Conservation (phyloP, 305 asterid genomes). For the Nicotiana rustica region DNA sequence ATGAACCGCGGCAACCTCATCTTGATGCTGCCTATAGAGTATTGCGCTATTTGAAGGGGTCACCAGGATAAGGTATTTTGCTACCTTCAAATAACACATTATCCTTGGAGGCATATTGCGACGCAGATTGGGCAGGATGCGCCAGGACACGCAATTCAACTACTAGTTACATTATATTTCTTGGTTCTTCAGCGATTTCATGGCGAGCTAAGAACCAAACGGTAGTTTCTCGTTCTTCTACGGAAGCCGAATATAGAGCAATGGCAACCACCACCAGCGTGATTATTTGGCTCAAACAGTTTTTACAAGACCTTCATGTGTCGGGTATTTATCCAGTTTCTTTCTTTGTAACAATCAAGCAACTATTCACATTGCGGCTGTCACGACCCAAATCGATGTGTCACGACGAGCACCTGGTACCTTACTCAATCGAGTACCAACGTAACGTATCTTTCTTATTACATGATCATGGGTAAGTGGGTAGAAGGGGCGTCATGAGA, state of each 20-base stretch:
- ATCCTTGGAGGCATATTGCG: not conserved
- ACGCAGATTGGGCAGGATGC: not conserved
- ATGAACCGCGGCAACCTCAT: not conserved
- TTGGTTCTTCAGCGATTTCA: not conserved
- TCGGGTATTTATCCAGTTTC: not conserved
- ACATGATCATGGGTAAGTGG: too few species aligned
- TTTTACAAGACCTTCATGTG: not conserved
- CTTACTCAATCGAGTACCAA: too few species aligned
- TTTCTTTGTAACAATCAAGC: not conserved
- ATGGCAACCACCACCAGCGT: not conserved
- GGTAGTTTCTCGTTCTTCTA: not conserved
- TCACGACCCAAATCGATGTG: too few species aligned
- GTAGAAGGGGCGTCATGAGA: too few species aligned
- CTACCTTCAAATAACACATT: not conserved
- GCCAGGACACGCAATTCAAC: not conserved
- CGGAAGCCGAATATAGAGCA: not conserved
- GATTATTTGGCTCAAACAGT: not conserved
- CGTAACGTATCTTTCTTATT: too few species aligned
- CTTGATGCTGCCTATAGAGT: not conserved
- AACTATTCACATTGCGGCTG: not conserved
- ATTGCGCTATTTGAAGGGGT: not conserved
- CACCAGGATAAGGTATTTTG: not conserved
- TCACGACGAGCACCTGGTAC: too few species aligned
- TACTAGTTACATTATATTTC: not conserved
- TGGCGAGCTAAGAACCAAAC: not conserved